Conservation (phyloP, 306 rosid genomes). For the Gastrolobium bilobum region DNA sequence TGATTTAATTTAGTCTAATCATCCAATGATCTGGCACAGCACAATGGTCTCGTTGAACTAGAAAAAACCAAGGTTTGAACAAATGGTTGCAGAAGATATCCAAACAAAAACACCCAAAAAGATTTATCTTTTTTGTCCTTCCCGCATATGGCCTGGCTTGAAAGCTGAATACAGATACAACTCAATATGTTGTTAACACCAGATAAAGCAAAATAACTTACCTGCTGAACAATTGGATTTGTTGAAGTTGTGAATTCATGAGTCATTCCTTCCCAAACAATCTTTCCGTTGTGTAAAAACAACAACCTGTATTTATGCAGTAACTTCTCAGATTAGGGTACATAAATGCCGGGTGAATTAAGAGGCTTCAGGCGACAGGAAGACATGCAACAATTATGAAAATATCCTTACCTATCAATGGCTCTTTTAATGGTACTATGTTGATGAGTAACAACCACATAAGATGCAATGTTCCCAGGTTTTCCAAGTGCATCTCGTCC, state of each 20-base stretch:
- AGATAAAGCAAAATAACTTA: conserved; percentile 47
- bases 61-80: conserved; percentile 7
- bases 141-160: background rate
- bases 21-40: conserved; percentile 1
- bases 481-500: conserved; percentile 73
- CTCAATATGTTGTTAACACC: background rate
- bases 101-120: background rate
- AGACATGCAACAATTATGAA: conserved; percentile 20
- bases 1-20: background rate
- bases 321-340: conserved; percentile 30
- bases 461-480: conserved; percentile 90
- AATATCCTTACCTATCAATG: conserved; percentile 77
- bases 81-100: background rate
- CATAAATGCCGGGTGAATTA: conserved; percentile 17
- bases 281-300: conserved; percentile 87
- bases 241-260: conserved; percentile 82
- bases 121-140: background rate
- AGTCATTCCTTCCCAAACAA: conserved; percentile 99
- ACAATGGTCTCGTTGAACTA: background rate
- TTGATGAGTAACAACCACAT: conserved; percentile 96
- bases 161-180: conserved; percentile 9
- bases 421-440: conserved; percentile 98
- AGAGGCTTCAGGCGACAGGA: conserved; percentile 4
- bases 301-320: conserved; percentile 67
- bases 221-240: conserved; percentile 95